These are phyloP conservation scores for Plasmodium cynomolgi DNA, from an alignment of 169 alveolate genomes.

Conservation along the genomic window DNA sequence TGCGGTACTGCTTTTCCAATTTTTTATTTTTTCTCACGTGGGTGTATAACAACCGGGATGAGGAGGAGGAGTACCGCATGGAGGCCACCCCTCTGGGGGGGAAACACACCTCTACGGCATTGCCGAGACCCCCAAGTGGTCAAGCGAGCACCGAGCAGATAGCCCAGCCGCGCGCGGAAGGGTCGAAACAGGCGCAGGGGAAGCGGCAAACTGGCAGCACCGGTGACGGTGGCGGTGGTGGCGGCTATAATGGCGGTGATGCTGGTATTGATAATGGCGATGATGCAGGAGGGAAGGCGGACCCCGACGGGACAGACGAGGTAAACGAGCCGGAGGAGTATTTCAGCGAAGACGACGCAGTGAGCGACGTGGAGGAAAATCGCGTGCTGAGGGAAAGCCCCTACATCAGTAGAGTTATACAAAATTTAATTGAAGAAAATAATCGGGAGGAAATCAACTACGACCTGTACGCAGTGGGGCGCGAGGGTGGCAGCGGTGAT, in stretches of 20 bases:
- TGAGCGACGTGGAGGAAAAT: constrained; percentile 46
- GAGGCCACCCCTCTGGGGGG: not conserved
- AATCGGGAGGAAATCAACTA: constrained; percentile 27
- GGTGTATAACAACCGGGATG: constrained; percentile 18
- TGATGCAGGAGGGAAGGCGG: not conserved
- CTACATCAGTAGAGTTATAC: constrained; percentile 16
- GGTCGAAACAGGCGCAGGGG: too few relatives aligned
- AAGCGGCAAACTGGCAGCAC: not conserved
- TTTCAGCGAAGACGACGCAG: constrained; percentile 30
- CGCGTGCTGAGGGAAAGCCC: constrained; percentile 12
- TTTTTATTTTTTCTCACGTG: not conserved
- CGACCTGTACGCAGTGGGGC: not conserved
- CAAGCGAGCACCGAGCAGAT: not conserved
- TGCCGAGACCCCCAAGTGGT: too few relatives aligned
- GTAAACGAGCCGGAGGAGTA: not conserved
- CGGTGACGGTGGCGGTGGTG: not conserved
- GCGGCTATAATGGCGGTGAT: too few relatives aligned
- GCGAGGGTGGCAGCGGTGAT: not conserved
- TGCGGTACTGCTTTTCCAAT: not conserved
- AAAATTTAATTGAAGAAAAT: constrained; percentile 33
- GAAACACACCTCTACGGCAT: too few relatives aligned
- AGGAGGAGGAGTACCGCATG: not conserved
- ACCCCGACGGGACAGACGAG: not conserved
- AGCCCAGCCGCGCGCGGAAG: too few relatives aligned
- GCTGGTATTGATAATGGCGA: not conserved